Conservation (phyloP, 768 basidiomycete species). For the Mycena floridula region DNA sequence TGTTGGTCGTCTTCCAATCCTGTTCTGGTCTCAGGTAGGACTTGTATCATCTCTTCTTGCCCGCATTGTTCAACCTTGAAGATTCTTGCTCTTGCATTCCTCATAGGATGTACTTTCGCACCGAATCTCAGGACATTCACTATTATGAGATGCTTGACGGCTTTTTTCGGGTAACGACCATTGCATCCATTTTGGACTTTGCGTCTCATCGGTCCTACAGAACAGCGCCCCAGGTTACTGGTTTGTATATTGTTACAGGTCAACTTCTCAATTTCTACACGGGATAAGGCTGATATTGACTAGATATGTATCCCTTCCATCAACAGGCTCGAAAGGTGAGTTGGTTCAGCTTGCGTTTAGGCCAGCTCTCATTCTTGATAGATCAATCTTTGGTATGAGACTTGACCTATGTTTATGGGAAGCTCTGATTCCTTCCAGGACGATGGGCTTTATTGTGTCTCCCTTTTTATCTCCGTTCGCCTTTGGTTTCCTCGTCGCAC, state of each 20-base stretch:
- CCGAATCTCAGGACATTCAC: not conserved
- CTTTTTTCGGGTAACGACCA: slow-evolving; percentile 41
- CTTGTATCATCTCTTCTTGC: not conserved
- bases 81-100: slow-evolving; percentile 52
- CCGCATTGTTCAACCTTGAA: slow-evolving; percentile 11
- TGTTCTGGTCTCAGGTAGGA: slow-evolving; percentile 67
- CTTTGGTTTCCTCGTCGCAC: slow-evolving; percentile 62
- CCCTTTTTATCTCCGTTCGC: slow-evolving; percentile 61
- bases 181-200: not conserved
- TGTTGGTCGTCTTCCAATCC: slow-evolving; percentile 55
- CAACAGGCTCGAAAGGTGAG: slow-evolving; percentile 56
- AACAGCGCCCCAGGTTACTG: slow-evolving; percentile 58
- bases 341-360: not conserved
- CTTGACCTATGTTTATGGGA: too few relatives aligned
- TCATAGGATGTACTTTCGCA: slow-evolving; percentile 31
- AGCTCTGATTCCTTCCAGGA: slow-evolving; percentile 57
- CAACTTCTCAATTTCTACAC: too few relatives aligned
- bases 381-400: too few relatives aligned
- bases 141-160: slow-evolving; percentile 55
- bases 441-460: slow-evolving; percentile 59
- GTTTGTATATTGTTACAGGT: slow-evolving; percentile 55
- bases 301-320: slow-evolving; percentile 45
- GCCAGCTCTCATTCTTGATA: not conserved
- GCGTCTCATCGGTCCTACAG: slow-evolving; percentile 17
- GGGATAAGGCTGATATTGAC: too few relatives aligned